phyloP scores from a whole-genome alignment of 2,329 filamentous ascomycete species.

The Clarireedia sp. region DNA sequence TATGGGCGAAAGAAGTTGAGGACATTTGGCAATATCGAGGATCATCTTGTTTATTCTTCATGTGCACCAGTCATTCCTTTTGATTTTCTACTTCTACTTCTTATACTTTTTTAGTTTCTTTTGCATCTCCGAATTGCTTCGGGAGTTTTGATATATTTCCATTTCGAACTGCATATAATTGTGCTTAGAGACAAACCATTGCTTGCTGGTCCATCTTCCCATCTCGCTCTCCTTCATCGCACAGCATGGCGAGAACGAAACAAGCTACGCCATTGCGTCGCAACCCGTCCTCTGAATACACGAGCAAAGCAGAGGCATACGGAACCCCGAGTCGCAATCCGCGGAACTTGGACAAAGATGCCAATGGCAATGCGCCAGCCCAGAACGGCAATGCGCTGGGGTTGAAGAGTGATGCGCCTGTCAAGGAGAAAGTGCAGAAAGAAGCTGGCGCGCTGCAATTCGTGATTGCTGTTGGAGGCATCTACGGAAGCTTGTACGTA shows the following conservation, averaged over 20 bases:
- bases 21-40: slow-evolving; percentile 15
- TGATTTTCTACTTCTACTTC: not conserved
- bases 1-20: slow-evolving; percentile 5
- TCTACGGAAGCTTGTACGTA: slow-evolving; percentile 89
- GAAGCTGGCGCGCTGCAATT: slow-evolving; percentile 66
- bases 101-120: not conserved
- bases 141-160: no score
- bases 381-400: slow-evolving; percentile 18
- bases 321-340: slow-evolving; percentile 29
- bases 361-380: slow-evolving; percentile 17
- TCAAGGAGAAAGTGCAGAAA: slow-evolving; percentile 24
- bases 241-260: slow-evolving; percentile 62
- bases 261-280: slow-evolving; percentile 57
- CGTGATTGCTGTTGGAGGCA: slow-evolving; percentile 81
- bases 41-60: not conserved
- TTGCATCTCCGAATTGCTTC: not conserved
- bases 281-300: slow-evolving; percentile 59
- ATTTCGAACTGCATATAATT: no score
- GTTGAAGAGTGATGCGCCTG: slow-evolving; percentile 26
- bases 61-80: not conserved
- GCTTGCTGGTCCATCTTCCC: no score
- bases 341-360: slow-evolving; percentile 18
- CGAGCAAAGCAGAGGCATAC: slow-evolving; percentile 39
- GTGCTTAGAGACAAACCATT: not conserved
- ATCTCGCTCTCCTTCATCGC: not conserved